Percentiles rank a stretch among this genome's conserved stretches.
Evolutionary conservation across 2,329 filamentous ascomycete genomes (phyloP).

Genomic region (Taxawa tesnikishii): DNA sequence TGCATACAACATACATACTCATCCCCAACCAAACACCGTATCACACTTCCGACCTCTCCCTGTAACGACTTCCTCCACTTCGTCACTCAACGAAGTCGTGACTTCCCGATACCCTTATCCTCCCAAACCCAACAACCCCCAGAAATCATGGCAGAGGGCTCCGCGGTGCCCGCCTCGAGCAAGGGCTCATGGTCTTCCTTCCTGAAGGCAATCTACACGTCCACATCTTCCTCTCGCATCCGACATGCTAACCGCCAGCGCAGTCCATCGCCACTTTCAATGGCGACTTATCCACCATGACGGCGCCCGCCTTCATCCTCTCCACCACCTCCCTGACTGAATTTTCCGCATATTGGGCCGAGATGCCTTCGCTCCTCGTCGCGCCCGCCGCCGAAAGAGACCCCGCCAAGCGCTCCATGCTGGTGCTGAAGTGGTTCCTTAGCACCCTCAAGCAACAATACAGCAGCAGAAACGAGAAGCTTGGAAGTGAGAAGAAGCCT

Average conservation of each 20-base stretch:
- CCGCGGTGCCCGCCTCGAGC: constrained; percentile 31
- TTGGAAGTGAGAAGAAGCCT: constrained; percentile 93
- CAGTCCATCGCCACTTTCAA: constrained; percentile 43
- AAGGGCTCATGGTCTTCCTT: constrained; percentile 38
- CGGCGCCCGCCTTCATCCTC: constrained; percentile 43
- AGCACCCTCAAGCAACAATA: constrained; percentile 84
- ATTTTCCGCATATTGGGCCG: constrained; percentile 46
- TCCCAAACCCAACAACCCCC: too few species aligned
- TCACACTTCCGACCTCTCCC: too few species aligned
- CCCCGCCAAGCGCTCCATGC: constrained; percentile 66
- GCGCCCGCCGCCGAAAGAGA: constrained; percentile 71
- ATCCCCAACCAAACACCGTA: too few species aligned
- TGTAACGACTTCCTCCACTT: too few species aligned
- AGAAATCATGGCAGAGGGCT: too few species aligned
- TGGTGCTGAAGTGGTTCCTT: constrained; percentile 95
- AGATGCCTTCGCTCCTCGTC: constrained; percentile 54
- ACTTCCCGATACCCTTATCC: too few species aligned
- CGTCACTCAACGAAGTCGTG: too few species aligned
- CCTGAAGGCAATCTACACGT: constrained; percentile 26
- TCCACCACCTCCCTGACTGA: constrained; percentile 43
- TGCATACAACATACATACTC: too few species aligned
- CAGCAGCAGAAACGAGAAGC: constrained; percentile 60
- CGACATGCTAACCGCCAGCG: constrained; percentile 3
- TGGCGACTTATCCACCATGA: constrained; percentile 44
- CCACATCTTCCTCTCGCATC: neutral